phyloP scores from a whole-genome alignment of 2,329 filamentous ascomycete genomes.

The Cladophialophora exuberans region DNA sequence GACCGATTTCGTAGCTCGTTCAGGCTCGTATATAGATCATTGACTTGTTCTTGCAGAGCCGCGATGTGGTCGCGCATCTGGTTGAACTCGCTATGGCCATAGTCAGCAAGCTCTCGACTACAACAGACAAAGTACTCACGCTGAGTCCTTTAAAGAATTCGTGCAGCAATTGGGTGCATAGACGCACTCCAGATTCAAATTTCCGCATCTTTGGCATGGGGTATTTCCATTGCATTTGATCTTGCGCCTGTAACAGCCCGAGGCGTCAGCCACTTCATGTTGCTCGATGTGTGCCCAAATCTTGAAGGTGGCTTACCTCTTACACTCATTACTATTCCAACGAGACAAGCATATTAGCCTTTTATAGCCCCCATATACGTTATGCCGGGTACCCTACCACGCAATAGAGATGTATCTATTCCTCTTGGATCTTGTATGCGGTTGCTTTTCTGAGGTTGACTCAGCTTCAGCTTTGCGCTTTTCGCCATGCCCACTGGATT shows the following conservation, averaged over 20 bases:
- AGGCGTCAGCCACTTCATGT: neutral
- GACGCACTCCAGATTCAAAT: constrained; percentile 64
- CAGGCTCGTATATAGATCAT: constrained; percentile 73
- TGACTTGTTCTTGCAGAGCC: constrained; percentile 81
- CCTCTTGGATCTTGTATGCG: constrained; percentile 59
- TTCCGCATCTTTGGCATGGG: constrained; percentile 67
- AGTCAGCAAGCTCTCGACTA: constrained; percentile 1
- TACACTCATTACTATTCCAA: constrained; percentile 62
- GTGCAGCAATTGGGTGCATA: constrained; percentile 70
- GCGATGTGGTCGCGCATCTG: constrained; percentile 75
- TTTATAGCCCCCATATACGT: neutral
- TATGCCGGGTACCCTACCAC: constrained; percentile 52
- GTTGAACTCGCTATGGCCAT: constrained; percentile 70
- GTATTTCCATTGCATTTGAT: constrained; percentile 69
- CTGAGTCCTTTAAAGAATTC: constrained; percentile 87
- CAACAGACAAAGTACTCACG: constrained; percentile 49
- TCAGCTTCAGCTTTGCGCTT: constrained; percentile 31
- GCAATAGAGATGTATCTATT: constrained; percentile 71
- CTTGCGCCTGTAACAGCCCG: constrained; percentile 49
- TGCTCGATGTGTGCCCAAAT: no score
- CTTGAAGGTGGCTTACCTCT: constrained; percentile 42
- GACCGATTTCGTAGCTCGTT: constrained; percentile 62
- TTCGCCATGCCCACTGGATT: constrained; percentile 23
- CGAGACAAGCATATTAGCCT: constrained; percentile 18
- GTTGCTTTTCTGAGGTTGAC: constrained; percentile 18